phyloP scores from a whole-genome alignment of 2,329 filamentous ascomycete species.

The Aspergillus oerlinghausenensis region DNA sequence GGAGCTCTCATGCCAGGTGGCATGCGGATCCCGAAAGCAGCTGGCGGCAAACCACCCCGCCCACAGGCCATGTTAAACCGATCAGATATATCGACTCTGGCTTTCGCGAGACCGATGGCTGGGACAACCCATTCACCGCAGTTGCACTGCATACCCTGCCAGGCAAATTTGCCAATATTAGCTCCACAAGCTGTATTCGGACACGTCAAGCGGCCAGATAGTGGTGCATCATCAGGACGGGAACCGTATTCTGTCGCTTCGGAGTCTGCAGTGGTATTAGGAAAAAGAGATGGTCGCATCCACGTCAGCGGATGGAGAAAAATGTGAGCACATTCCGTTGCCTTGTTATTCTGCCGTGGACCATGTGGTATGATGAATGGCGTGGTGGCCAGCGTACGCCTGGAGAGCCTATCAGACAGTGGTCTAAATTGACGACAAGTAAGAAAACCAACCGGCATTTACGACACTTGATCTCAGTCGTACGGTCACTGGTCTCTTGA shows the following conservation, averaged over 20 bases:
- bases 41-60: slow-evolving; percentile 17
- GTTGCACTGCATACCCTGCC: slow-evolving; percentile 91
- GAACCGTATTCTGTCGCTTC: slow-evolving; percentile 15
- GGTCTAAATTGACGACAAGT: not conserved
- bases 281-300: slow-evolving; percentile 78
- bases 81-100: slow-evolving; percentile 72
- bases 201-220: slow-evolving; percentile 81
- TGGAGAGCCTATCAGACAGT: slow-evolving; percentile 22
- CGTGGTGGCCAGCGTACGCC: slow-evolving; percentile 58
- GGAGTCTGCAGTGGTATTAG: slow-evolving; percentile 15
- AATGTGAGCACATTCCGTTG: slow-evolving; percentile 67
- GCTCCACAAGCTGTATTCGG: slow-evolving; percentile 72
- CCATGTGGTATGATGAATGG: slow-evolving; percentile 65
- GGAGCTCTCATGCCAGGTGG: slow-evolving; percentile 33
- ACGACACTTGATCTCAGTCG: slow-evolving; percentile 72
- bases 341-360: slow-evolving; percentile 22
- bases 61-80: slow-evolving; percentile 17
- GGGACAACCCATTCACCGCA: slow-evolving; percentile 89
- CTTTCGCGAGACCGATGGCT: slow-evolving; percentile 78
- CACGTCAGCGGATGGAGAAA: slow-evolving; percentile 90
- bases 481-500: slow-evolving; percentile 17
- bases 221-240: slow-evolving; percentile 60
- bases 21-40: slow-evolving; percentile 34
- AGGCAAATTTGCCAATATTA: slow-evolving; percentile 88
- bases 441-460: slow-evolving; percentile 70